These are phyloP conservation scores for Brassica incana DNA, from an alignment of 345 rosid genomes.

Conservation along the genomic window DNA sequence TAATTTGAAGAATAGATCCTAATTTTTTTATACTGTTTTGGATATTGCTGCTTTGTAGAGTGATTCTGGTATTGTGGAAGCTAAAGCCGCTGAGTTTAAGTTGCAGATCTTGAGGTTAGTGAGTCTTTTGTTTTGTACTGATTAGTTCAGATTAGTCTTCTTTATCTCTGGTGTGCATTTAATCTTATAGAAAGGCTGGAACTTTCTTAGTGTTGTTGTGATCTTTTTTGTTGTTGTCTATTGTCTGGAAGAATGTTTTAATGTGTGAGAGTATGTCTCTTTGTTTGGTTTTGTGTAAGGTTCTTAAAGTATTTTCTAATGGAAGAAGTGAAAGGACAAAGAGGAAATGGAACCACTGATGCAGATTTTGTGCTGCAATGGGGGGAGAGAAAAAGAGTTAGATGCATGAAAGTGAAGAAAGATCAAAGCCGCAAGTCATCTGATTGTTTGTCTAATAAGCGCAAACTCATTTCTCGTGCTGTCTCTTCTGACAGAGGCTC, in stretches of 20 bases:
- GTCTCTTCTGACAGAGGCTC: conserved; percentile 52
- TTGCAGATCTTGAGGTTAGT: conserved; percentile 53
- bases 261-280: conserved; percentile 9
- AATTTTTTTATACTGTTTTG: not conserved
- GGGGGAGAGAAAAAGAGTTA: conserved; percentile 85
- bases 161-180: conserved; percentile 7
- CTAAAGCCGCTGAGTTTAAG: conserved; percentile 12
- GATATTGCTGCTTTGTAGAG: conserved; percentile 32
- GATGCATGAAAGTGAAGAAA: conserved; percentile 68
- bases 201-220: not conserved
- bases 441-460: conserved; percentile 55
- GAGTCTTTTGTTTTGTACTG: conserved; percentile 10
- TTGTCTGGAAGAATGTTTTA: conserved; percentile 5
- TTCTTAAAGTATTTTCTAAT: conserved; percentile 23
- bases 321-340: conserved; percentile 71
- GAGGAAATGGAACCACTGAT: conserved; percentile 49
- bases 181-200: not conserved
- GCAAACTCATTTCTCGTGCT: conserved; percentile 51
- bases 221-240: not conserved
- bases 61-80: conserved; percentile 35
- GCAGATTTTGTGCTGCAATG: conserved; percentile 86
- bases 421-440: conserved; percentile 35
- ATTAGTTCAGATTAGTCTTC: conserved; percentile 6
- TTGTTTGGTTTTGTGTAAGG: conserved; percentile 14
- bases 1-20: too few relatives aligned